A percentile compares a stretch with the other conserved stretches of the same genome.
phyloP scores from a whole-genome alignment of 306 rosid species.

The Nissolia schottii region DNA sequence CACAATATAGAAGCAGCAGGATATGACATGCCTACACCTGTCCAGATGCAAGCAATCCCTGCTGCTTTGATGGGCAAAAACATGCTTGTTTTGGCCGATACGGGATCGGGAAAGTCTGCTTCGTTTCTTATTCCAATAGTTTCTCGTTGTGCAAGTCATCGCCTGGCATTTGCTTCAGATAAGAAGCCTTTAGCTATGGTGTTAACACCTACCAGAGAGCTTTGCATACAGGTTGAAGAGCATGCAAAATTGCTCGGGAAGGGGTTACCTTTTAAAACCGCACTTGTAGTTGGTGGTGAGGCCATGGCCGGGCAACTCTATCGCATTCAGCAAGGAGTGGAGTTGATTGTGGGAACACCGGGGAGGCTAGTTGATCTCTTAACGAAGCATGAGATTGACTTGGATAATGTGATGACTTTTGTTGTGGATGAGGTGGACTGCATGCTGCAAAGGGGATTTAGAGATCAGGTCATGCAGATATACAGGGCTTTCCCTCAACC shows the following conservation, averaged over 20 bases:
- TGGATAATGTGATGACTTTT: slow-evolving; percentile 54
- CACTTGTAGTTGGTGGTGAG: slow-evolving; percentile 90
- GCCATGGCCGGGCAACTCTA: slow-evolving; percentile 75
- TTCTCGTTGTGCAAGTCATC: slow-evolving; percentile 45
- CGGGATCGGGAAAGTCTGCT: slow-evolving; percentile 83
- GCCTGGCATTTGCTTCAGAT: slow-evolving; percentile 24
- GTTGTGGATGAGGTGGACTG: slow-evolving; percentile 89
- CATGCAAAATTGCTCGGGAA: slow-evolving; percentile 76
- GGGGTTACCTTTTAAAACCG: slow-evolving; percentile 81
- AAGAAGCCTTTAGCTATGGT: slow-evolving; percentile 63
- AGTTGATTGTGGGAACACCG: slow-evolving; percentile 74
- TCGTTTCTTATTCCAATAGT: slow-evolving; percentile 70
- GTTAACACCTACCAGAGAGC: slow-evolving; percentile 84
- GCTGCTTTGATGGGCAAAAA: slow-evolving; percentile 62
- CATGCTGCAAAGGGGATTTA: slow-evolving; percentile 75
- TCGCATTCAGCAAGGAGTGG: slow-evolving; percentile 83
- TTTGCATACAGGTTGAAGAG: slow-evolving; percentile 72
- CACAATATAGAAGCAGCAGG: slow-evolving; percentile 73
- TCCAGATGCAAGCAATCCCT: slow-evolving; percentile 93
- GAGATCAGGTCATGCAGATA: slow-evolving; percentile 79
- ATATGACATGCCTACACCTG: slow-evolving; percentile 78
- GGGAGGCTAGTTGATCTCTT: slow-evolving; percentile 84
- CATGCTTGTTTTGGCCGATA: slow-evolving; percentile 72
- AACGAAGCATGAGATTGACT: slow-evolving; percentile 55
- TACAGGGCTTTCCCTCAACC: slow-evolving; percentile 66